These are phyloP conservation scores for Parasarocladium wereldwijsianum DNA, from an alignment of 2,329 filamentous ascomycete genomes.

Conservation along the genomic window DNA sequence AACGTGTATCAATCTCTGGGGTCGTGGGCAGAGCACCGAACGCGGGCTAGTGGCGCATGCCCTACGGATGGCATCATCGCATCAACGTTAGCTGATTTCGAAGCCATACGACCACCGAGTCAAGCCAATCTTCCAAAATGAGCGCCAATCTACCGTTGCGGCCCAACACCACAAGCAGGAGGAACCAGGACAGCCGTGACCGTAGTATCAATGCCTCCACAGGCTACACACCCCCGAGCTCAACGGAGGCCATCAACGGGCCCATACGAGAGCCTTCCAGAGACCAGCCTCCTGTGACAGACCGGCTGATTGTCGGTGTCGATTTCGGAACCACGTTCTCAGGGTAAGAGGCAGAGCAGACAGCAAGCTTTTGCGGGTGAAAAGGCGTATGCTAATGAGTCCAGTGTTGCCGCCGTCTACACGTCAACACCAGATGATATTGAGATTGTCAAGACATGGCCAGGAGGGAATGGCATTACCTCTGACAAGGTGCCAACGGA, in stretches of 20 bases:
- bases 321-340: constrained; percentile 81
- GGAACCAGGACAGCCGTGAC: constrained; percentile 40
- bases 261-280: constrained; percentile 40
- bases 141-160: constrained; percentile 37
- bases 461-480: constrained; percentile 72
- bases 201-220: too few relatives aligned
- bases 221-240: constrained; percentile 37
- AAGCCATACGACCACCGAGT: not conserved
- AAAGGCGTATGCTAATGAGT: constrained; percentile 4
- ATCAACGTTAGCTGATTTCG: not conserved
- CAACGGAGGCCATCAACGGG: constrained; percentile 48
- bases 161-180: constrained; percentile 21
- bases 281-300: constrained; percentile 36
- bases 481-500: constrained; percentile 78
- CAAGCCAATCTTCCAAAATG: constrained; percentile 19
- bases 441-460: constrained; percentile 76
- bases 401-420: constrained; percentile 53
- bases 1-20: not conserved
- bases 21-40: too few relatives aligned
- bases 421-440: constrained; percentile 65
- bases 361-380: not conserved
- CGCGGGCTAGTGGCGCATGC: too few relatives aligned
- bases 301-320: constrained; percentile 61
- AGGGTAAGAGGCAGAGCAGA: constrained; percentile 34
- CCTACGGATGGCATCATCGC: too few relatives aligned